A percentile compares a stretch with the other conserved stretches of the same genome.
Conservation (phyloP, 176 grass and related monocot species). For the Carex cristatella region DNA sequence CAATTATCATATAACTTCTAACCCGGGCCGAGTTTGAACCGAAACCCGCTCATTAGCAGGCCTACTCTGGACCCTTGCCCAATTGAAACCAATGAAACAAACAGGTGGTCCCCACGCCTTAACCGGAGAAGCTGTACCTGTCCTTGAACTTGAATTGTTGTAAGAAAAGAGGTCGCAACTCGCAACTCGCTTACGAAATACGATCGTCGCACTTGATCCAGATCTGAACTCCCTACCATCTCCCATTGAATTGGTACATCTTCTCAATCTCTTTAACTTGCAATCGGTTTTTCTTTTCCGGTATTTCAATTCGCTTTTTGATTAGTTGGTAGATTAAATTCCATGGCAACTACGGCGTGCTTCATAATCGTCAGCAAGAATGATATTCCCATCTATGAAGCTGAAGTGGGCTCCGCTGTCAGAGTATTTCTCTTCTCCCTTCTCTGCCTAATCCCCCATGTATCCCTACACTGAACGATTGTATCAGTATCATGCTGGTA, state of each 20-base stretch:
- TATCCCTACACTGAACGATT: neutral
- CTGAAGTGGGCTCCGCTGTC: constrained; percentile 67
- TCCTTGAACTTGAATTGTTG: neutral
- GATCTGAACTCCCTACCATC: neutral
- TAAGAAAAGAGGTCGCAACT: neutral
- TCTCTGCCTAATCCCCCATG: neutral
- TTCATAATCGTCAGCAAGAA: constrained; percentile 74
- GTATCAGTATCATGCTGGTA: neutral
- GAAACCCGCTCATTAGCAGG: too few relatives aligned
- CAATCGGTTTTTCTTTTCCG: neutral
- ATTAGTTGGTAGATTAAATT: neutral
- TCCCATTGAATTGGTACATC: neutral
- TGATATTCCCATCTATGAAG: constrained; percentile 70
- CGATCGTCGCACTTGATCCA: neutral
- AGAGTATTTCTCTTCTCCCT: constrained; percentile 32
- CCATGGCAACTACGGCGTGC: constrained; percentile 58
- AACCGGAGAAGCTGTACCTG: neutral
- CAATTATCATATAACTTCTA: too few relatives aligned
- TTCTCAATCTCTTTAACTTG: neutral
- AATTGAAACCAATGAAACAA: neutral
- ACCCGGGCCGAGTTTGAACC: too few relatives aligned
- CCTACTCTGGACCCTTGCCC: too few relatives aligned
- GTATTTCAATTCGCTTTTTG: neutral
- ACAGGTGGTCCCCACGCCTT: neutral
- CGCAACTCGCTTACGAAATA: neutral